These are phyloP conservation scores for Epichloe brachyelytri DNA, from an alignment of 2,329 filamentous ascomycete species.

Conservation along the genomic window DNA sequence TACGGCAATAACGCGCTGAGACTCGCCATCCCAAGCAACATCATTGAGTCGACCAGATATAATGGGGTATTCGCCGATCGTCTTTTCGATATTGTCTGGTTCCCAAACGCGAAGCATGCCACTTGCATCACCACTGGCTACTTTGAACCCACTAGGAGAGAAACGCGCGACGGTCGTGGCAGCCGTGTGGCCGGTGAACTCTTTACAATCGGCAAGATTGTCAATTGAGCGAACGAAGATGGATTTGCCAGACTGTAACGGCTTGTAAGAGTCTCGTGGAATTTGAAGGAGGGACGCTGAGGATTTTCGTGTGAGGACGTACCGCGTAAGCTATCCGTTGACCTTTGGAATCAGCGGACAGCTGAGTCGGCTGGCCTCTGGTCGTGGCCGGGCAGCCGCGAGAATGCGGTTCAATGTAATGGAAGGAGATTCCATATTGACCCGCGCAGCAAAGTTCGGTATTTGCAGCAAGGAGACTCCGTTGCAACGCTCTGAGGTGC, in stretches of 20 bases:
- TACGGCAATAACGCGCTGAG: constrained; percentile 89
- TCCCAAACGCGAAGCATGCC: constrained; percentile 90
- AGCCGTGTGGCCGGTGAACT: constrained; percentile 85
- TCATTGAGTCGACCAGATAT: constrained; percentile 93
- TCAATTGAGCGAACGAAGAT: constrained; percentile 94
- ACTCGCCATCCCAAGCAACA: constrained; percentile 94
- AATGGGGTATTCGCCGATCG: constrained; percentile 88
- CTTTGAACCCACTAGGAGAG: constrained; percentile 85
- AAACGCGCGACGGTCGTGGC: constrained; percentile 88
- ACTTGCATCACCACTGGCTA: constrained; percentile 79
- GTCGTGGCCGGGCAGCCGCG: constrained; percentile 69
- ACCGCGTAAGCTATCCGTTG: constrained; percentile 89
- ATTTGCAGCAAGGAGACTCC: background rate
- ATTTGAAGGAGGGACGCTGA: background rate
- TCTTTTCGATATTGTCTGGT: constrained; percentile 68
- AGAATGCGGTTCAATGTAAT: constrained; percentile 57
- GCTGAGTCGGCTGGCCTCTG: constrained; percentile 76
- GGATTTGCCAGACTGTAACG: constrained; percentile 76
- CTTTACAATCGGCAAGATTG: constrained; percentile 67
- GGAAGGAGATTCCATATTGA: constrained; percentile 27
- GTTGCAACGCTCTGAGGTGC: background rate
- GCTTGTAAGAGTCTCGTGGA: background rate
- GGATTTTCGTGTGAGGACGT: constrained; percentile 21
- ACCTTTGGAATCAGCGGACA: constrained; percentile 79
- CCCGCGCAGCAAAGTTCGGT: background rate